phyloP scores from a whole-genome alignment of 2,329 filamentous ascomycete species.

The Aspergillus unguis region DNA sequence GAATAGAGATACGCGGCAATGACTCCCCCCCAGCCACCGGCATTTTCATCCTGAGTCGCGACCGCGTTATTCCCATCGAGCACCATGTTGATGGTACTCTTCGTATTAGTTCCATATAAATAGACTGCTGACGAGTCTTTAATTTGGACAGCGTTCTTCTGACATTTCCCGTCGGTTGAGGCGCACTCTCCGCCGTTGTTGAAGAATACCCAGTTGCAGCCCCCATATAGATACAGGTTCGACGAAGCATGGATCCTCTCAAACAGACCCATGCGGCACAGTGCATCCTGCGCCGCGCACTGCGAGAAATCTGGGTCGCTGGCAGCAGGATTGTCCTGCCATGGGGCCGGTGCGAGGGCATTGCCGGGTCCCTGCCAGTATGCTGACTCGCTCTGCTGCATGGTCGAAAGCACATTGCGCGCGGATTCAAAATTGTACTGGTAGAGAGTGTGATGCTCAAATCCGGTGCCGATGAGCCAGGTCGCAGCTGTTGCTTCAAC shows the following conservation, averaged over 20 bases:
- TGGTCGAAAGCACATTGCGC: conserved; percentile 40
- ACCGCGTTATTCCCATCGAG: conserved; percentile 22
- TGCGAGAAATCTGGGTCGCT: conserved; percentile 29
- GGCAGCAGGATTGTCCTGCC: conserved; percentile 19
- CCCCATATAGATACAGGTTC: conserved; percentile 38
- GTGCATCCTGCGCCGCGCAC: conserved; percentile 26
- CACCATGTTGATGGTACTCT: conserved; percentile 31
- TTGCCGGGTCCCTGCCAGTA: conserved; percentile 33
- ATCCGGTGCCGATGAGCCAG: conserved; percentile 47
- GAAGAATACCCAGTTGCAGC: conserved; percentile 42
- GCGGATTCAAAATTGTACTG: conserved; percentile 47
- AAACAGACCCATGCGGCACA: conserved; percentile 38
- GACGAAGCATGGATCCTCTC: conserved; percentile 29
- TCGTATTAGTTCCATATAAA: conserved; percentile 30
- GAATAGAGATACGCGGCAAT: conserved; percentile 30
- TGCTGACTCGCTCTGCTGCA: conserved; percentile 33
- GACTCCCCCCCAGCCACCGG: conserved; percentile 35
- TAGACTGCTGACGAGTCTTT: conserved; percentile 24
- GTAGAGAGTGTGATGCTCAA: conserved; percentile 49
- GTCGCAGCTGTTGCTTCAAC: conserved; percentile 42
- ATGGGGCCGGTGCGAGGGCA: conserved; percentile 30
- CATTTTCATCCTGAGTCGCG: conserved; percentile 27
- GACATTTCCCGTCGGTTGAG: conserved; percentile 35
- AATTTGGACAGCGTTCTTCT: conserved; percentile 35
- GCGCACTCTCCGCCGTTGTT: conserved; percentile 31